Percentiles rank a stretch among this genome's conserved stretches.
Evolutionary conservation across 2,329 filamentous ascomycete species (phyloP).

Genomic region (Arthrobotrys conoides): DNA sequence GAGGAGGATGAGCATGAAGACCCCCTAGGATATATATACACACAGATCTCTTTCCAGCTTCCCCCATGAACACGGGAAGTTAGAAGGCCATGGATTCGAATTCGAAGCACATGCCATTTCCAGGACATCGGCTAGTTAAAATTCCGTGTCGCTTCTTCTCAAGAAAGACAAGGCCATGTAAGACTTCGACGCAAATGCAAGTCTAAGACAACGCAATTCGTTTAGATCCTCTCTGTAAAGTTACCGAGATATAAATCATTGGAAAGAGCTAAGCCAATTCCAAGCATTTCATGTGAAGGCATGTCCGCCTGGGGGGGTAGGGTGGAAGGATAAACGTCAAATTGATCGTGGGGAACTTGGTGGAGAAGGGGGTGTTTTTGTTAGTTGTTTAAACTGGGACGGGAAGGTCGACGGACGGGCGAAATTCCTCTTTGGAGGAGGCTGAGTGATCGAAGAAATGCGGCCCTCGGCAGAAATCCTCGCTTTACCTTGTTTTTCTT

Average conservation of each 20-base stretch:
- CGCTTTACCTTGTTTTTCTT: background rate
- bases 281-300: constrained; percentile 51
- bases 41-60: constrained; percentile 15
- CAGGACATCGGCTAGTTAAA: constrained; percentile 40
- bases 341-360: constrained; percentile 28
- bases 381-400: constrained; percentile 40
- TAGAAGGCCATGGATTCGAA: constrained; percentile 10
- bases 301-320: constrained; percentile 24
- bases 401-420: constrained; percentile 55
- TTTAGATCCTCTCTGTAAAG: constrained; percentile 5
- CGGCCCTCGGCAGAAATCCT: constrained; percentile 56
- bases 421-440: constrained; percentile 45
- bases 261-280: constrained; percentile 25
- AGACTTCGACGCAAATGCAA: constrained; percentile 35
- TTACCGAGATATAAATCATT: constrained; percentile 29
- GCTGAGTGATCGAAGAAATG: background rate
- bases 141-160: constrained; percentile 50
- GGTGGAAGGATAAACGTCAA: constrained; percentile 11
- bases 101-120: constrained; percentile 57
- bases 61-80: constrained; percentile 2
- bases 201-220: constrained; percentile 49
- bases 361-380: constrained; percentile 1
- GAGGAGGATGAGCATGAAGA: background rate
- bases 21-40: constrained; percentile 39
- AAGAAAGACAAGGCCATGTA: constrained; percentile 23